Evolutionary conservation across 176 grass and related monocot species (phyloP), one percentile per base, ranked within the genome.

Genomic region (Avena insularis): DNA sequence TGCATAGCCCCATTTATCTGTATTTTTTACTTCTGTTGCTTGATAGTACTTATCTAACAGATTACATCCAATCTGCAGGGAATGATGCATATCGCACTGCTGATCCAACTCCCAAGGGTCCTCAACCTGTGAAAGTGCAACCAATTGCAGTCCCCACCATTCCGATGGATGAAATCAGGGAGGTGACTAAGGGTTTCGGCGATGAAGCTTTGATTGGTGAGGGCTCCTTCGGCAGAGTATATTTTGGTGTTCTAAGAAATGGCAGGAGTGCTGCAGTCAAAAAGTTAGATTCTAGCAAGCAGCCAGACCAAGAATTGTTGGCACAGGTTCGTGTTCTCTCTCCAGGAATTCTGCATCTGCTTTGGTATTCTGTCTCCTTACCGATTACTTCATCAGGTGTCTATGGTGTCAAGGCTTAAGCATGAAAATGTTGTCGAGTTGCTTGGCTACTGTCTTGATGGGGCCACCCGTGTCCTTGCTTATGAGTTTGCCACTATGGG

Each of bases 171-270:
- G 94, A 97, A 88, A 92, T 97, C 75, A 86, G 80, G 83, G 94
- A 97, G 81, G 87, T 94, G 12, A 97, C 94, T 4, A 92, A 94
- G 65, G 88, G 81, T 90, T 97, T 97, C 82, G 90, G 86, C 17
- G 94, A 94, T 92, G 92, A 93, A 66, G 90, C 94, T 75, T 87
- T 97, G 80, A 94, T 97, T 87, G 94, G 94, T 15, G 94, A 97
- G 68, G 94, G 92, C 16, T 97, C 94, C 65, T 97, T 94, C 71
- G 94, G 94, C 43, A 94, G 90, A 93, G 89, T 97, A 56, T 97
- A 94, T 79, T 90, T 89, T 65, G 94, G 88, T 89, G 86, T 87
- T 82, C 86, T 97, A 9, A 97, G 82, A 89, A 92, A 92, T 88
- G 94, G 92, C 71, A 91, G 83, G 75, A 88, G 83, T 79, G 90